Evolutionary conservation across 768 basidiomycete genomes (phyloP), one percentile per base, ranked within the genome.

Genomic region (Pisolithus sp.): DNA sequence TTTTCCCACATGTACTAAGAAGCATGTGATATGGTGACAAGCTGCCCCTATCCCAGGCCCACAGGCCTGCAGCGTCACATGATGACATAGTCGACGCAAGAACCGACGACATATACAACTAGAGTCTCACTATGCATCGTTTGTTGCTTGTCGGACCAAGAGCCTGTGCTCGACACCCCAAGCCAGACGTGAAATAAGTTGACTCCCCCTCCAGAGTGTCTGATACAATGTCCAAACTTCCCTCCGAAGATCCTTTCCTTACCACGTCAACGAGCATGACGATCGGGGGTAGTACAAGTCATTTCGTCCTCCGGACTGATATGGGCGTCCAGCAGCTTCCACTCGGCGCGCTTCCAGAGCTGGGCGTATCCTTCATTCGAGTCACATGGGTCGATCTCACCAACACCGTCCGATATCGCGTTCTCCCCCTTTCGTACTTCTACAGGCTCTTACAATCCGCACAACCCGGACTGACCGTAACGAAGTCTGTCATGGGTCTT

Each of bases 341-440:
- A 13, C 8, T 42, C 7, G 15, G 15, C 3, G 48, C 39, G 0
- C 52, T 50, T 9, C 44, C 23, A 17, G 18, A 15, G n/a, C 17
- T 36, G 21, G 4, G 31, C 26, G 49, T 67, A 20, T 59, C 61
- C 26, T 84, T 77, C 57, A 69, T 87, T 50, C 83, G 83, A 24
- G 60, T 87, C 23, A 76, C 80, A 61, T 89, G 82, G 82, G 75
- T 83, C 8, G 86, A 90, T 61, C 68, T 79, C 44, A 65, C 67
- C 60, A 86, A 86, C 68, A 72, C 67, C 48, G 67, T 78, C 48
- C 77, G 84, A 57, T 81, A 71, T 60, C 82, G 85, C 34, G 68
- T 88, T 55, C 51, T 89, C 18, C 76, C 87, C 3, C 55, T 78
- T 5, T 30, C 69, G 0, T 76, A 82, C 48, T 68, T 68, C 40